Base-by-base conservation (phyloP, 1,284 basidiomycete genomes). In the Rhizoctonia solani region DNA sequence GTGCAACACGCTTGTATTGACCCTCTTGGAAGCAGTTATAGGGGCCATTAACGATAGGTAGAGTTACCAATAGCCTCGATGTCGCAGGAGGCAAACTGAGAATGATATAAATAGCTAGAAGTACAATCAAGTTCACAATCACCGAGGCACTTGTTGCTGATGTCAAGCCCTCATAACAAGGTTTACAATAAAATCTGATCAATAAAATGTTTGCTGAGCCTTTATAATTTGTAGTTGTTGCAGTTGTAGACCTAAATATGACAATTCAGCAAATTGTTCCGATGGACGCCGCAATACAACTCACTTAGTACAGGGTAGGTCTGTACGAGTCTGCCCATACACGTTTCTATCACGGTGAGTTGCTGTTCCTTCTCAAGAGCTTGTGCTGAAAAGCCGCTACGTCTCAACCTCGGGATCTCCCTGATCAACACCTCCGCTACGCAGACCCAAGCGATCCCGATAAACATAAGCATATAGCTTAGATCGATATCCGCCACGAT, bases 291-390 rank as follows among this genome's bases (percentile, higher is more conserved):
- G 16, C 37, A 27, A 30, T 52, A 39, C 47, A 39, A n/a, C n/a
- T n/a, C 34, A 63, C 59, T 52, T 13, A 63, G 19, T 19, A 63
- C 21, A 29, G 59, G 59, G 32, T 63, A 63, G 1, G 47, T 63
- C 23, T 32, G 16, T 14, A 52, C 32, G 2, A 63, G 47, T 9
- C 37, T 30, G 19, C 32, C 30, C 59, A 63, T 63, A 39, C 56
- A 61, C 30, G 19, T 27, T 16, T 61, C 56, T 1, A 61, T 23
- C 27, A 61, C 56, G 4, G 27, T 30, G 3, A 47, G 32, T n/a
- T 49, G 30, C 30, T 50, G 19, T 27, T 52, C 49, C n/a, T 27
- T 52, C 23, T 52, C 49, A 9, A 8, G 4, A 13, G 49, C 49
- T 9, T 9, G 49, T 4, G 21, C 27, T 4, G 5, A 29, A 8